Conservation (phyloP, 306 rosid species). For the Quercus ilex region DNA sequence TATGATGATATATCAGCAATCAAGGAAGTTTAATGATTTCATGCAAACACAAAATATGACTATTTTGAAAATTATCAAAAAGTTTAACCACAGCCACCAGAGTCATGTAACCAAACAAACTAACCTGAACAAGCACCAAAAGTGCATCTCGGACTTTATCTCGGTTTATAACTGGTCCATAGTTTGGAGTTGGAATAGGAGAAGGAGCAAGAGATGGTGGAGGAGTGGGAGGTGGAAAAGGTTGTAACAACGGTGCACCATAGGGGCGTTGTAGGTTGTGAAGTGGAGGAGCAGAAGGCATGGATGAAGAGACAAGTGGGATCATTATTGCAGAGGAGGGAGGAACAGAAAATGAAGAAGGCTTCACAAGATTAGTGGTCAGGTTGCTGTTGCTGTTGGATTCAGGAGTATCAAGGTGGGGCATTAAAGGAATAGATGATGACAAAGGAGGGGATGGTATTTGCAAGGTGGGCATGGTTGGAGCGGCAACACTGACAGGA, state of each 20-base stretch:
- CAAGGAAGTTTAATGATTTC: not conserved
- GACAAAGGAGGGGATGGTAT: slow-evolving; percentile 28
- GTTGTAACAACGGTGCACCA: slow-evolving; percentile 53
- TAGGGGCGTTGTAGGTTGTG: slow-evolving; percentile 42
- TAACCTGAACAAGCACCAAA: slow-evolving; percentile 56
- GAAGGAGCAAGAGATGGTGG: slow-evolving; percentile 54
- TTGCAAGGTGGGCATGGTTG: slow-evolving; percentile 42
- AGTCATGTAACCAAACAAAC: slow-evolving; percentile 22
- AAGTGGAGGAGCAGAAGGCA: slow-evolving; percentile 47
- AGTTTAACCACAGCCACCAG: not conserved
- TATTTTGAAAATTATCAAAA: not conserved
- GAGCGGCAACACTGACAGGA: slow-evolving; percentile 36
- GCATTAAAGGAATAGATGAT: slow-evolving; percentile 34
- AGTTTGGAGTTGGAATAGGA: slow-evolving; percentile 30
- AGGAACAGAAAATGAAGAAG: slow-evolving; percentile 45
- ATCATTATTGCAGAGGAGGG: slow-evolving; percentile 36
- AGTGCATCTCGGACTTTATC: slow-evolving; percentile 58
- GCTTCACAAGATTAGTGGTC: slow-evolving; percentile 47
- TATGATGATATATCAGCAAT: not conserved
- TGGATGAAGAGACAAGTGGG: slow-evolving; percentile 33
- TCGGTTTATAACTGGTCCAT: slow-evolving; percentile 42
- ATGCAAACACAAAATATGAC: not conserved
- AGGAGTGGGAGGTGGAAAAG: slow-evolving; percentile 57
- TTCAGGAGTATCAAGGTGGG: slow-evolving; percentile 37
- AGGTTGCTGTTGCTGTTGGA: slow-evolving; percentile 32